A percentile compares a stretch with the other conserved stretches of the same genome.
Conservation (phyloP, 2,329 filamentous ascomycete species). For the Microsporum canis region DNA sequence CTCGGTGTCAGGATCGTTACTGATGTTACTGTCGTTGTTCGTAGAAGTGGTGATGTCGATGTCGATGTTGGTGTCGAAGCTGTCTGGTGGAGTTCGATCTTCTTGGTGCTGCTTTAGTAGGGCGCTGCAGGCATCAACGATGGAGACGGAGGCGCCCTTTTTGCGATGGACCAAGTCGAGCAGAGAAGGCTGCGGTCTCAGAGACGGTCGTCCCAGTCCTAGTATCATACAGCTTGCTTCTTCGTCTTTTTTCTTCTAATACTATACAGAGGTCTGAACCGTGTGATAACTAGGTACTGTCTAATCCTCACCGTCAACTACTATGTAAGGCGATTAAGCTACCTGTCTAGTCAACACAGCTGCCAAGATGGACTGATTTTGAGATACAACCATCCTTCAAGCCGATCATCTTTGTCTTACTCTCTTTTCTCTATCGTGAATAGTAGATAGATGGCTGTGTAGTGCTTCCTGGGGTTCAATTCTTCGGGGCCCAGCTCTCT, state of each 20-base stretch:
- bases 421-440: too few species aligned
- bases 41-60: constrained; percentile 26
- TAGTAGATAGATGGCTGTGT: too few species aligned
- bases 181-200: constrained; percentile 50
- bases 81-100: constrained; percentile 29
- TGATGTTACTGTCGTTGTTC: constrained; percentile 9
- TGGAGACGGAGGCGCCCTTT: neutral
- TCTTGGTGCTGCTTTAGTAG: neutral
- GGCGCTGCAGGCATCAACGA: neutral
- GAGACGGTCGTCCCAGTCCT: constrained; percentile 45
- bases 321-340: neutral
- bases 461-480: too few species aligned
- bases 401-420: too few species aligned
- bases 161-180: constrained; percentile 45
- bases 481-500: too few species aligned
- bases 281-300: neutral
- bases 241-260: neutral
- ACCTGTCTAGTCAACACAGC: neutral
- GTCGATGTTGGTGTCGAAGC: constrained; percentile 31
- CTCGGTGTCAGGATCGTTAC: constrained; percentile 18
- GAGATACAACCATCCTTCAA: neutral
- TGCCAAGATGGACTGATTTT: neutral
- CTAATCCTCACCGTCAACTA: neutral
- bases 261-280: neutral
- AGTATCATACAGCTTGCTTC: constrained; percentile 37